Base-by-base conservation (phyloP, 306 rosid genomes). In the Dryas drummondii region DNA sequence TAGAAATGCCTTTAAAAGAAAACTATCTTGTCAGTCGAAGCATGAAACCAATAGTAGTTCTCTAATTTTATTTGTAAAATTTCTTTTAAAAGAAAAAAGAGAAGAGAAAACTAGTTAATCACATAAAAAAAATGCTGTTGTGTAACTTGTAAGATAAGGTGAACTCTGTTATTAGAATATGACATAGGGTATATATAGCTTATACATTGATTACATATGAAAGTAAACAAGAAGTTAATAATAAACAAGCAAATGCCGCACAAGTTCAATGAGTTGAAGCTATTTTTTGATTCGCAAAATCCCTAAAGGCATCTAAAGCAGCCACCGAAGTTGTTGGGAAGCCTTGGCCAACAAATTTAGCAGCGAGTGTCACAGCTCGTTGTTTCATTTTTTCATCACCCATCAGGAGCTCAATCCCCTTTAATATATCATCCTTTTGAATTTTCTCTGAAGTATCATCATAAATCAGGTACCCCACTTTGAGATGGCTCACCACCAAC, bases 321-420 rank as follows among this genome's bases (percentile, higher is more conserved):
- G 79, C 75, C 12, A 5, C 8, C 0, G 97, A 91, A 55, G 66
- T 82, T 12, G 11, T 9, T 4, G 89, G 93, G 77, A 88, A 91
- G 2, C 90, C 88, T 40, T 71, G 60, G 65, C 51, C 79, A 82
- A 87, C 79, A 82, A 87, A 88, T 75, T 72, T 81, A 0, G 59
- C 81, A 17, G 87, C 7, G 5, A 84, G 80, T 12, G 3, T 13
- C 46, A 50, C 27, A 5, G 93, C 90, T 11, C 51, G 54, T 2
- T 14, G 52, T 61, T 85, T 84, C 58, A 84, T 67, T 0, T 81
- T 86, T 46, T 59, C 56, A 12, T 88, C 90, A n/a, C 46, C 27
- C 87, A 87, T 65, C 73, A 91, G 59, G 26, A n/a, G 79, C 79
- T 72, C 76, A 41, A 91, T 87, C 4, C 97, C 91, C 53, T 46